Conservation (phyloP, 2,329 filamentous ascomycete genomes). For the Ascocoryne sarcoides region DNA sequence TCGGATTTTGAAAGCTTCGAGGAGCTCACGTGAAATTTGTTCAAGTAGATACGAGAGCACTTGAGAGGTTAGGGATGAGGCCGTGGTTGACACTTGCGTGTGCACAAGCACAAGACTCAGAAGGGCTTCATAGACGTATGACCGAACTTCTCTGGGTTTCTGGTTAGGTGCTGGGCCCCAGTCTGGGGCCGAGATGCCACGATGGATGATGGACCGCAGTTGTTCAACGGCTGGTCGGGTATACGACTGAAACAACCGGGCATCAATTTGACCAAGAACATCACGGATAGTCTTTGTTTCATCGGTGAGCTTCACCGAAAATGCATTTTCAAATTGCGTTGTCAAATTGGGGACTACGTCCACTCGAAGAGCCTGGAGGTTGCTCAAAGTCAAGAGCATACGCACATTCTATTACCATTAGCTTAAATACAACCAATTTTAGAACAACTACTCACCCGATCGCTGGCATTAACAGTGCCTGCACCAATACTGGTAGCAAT, state of each 20-base stretch:
- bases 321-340: constrained; percentile 84
- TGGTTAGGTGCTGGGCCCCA: constrained; percentile 56
- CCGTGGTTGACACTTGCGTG: constrained; percentile 76
- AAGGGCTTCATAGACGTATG: constrained; percentile 84
- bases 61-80: constrained; percentile 65
- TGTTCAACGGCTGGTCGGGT: constrained; percentile 65
- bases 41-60: constrained; percentile 84
- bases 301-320: constrained; percentile 88
- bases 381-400: constrained; percentile 88
- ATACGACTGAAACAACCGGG: constrained; percentile 85
- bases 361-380: constrained; percentile 73
- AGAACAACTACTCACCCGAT: constrained; percentile 35
- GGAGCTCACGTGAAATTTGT: constrained; percentile 68
- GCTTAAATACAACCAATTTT: constrained; percentile 14
- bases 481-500: constrained; percentile 34
- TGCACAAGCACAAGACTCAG: constrained; percentile 84
- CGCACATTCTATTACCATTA: constrained; percentile 63
- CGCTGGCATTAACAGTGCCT: constrained; percentile 43
- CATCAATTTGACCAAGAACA: constrained; percentile 83
- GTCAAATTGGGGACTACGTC: constrained; percentile 84
- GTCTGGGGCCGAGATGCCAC: constrained; percentile 59
- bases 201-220: constrained; percentile 60
- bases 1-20: constrained; percentile 66
- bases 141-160: constrained; percentile 65
- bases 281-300: constrained; percentile 89